Evolutionary conservation across 2,329 filamentous ascomycete species (phyloP).

Genomic region (Nothopassalora personata): DNA sequence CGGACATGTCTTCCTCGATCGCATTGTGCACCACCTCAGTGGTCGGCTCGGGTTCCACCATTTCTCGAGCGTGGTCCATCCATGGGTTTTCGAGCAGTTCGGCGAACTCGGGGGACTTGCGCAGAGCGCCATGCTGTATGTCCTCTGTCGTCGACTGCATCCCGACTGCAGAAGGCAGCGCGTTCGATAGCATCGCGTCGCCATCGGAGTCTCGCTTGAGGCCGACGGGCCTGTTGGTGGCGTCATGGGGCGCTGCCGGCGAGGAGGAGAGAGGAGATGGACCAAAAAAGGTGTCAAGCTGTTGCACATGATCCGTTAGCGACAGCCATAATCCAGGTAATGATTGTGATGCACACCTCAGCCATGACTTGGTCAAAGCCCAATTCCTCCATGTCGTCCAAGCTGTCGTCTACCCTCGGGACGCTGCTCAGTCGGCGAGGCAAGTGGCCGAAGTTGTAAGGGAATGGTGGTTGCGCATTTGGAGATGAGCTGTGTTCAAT

Average conservation of each 20-base stretch:
- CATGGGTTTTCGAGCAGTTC: neutral
- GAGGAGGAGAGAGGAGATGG: neutral
- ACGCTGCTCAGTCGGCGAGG: neutral
- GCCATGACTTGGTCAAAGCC: neutral
- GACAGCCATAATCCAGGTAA: neutral
- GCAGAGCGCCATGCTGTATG: neutral
- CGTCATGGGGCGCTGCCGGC: neutral
- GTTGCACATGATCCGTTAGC: neutral
- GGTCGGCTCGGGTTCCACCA: neutral
- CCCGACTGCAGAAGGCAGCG: neutral
- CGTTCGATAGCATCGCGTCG: neutral
- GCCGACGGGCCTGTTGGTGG: neutral
- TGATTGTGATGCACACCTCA: neutral
- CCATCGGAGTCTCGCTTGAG: neutral
- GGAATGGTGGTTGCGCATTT: neutral
- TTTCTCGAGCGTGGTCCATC: neutral
- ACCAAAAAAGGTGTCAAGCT: neutral
- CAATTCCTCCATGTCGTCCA: neutral
- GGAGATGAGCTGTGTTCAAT: neutral
- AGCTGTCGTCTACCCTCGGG: neutral
- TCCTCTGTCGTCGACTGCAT: neutral
- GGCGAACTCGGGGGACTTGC: neutral
- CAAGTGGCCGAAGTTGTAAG: neutral
- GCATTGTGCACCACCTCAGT: neutral
- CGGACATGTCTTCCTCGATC: neutral